phyloP scores from a whole-genome alignment of 176 grass and related monocot species.

The Dactylis glomerata region DNA sequence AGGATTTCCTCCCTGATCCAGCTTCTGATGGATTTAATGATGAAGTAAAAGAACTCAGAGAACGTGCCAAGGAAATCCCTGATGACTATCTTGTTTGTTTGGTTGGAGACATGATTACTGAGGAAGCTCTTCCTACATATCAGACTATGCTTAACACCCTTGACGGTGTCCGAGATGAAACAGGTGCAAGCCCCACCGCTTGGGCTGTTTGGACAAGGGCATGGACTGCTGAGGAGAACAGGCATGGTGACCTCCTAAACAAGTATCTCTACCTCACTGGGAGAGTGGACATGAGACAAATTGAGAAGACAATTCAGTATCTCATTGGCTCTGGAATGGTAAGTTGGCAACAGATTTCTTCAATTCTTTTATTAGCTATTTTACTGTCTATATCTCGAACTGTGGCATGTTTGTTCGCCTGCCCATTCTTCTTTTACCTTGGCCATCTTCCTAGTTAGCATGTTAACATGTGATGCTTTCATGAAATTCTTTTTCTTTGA shows the following conservation, averaged over 20 bases:
- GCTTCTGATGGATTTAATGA: slow-evolving; percentile 83
- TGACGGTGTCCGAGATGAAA: slow-evolving; percentile 89
- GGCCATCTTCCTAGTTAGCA: background rate
- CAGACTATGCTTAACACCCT: slow-evolving; percentile 98
- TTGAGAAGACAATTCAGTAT: slow-evolving; percentile 96
- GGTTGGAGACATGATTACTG: slow-evolving; percentile 96
- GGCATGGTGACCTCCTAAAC: slow-evolving; percentile 92
- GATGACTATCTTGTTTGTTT: slow-evolving; percentile 93
- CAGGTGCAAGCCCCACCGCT: slow-evolving; percentile 82
- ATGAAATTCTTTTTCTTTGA: background rate
- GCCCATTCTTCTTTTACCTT: slow-evolving; percentile 10
- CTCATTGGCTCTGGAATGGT: slow-evolving; percentile 99
- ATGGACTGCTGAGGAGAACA: slow-evolving; percentile 99
- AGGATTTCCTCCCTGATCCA: slow-evolving; percentile 94
- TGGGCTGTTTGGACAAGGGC: slow-evolving; percentile 94
- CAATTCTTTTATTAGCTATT: background rate
- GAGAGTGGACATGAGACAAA: slow-evolving; percentile 89
- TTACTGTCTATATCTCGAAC: background rate
- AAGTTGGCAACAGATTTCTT: slow-evolving; percentile 62
- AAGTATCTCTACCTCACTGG: slow-evolving; percentile 89
- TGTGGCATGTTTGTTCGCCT: background rate
- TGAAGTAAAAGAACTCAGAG: slow-evolving; percentile 85
- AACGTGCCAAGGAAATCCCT: slow-evolving; percentile 89
- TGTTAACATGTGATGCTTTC: background rate
- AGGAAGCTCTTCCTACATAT: slow-evolving; percentile 97